phyloP scores from a whole-genome alignment of 2,329 filamentous ascomycete genomes.

The Oidium heveae region DNA sequence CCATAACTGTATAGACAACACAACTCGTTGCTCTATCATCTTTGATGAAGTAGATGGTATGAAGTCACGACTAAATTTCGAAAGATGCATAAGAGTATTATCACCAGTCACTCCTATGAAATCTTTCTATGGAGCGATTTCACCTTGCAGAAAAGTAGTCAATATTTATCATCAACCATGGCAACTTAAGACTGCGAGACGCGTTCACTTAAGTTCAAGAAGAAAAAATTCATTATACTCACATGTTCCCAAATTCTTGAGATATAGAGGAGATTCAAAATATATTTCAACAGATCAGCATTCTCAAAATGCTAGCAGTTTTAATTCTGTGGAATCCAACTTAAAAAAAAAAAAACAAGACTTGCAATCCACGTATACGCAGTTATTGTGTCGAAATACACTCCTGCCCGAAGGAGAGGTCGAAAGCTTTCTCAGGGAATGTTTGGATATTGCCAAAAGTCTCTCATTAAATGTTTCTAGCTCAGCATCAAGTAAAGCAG shows the following conservation, averaged over 20 bases:
- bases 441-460: slow-evolving; percentile 7
- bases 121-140: not conserved
- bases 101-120: too few species aligned
- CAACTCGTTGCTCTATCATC: too few species aligned
- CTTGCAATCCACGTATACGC: slow-evolving; percentile 6
- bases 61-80: too few species aligned
- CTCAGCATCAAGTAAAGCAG: slow-evolving; percentile 5
- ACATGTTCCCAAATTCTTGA: not conserved
- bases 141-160: not conserved
- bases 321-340: slow-evolving; percentile 4
- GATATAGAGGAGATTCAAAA: not conserved
- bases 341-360: slow-evolving; percentile 6
- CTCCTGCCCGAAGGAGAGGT: slow-evolving; percentile 9
- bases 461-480: slow-evolving; percentile 7
- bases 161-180: not conserved
- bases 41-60: too few species aligned
- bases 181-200: not conserved
- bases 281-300: not conserved
- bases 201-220: not conserved
- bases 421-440: slow-evolving; percentile 5
- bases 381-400: slow-evolving; percentile 6
- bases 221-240: not conserved
- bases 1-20: too few species aligned
- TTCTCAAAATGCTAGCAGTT: not conserved
- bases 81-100: too few species aligned